Base-by-base conservation (phyloP, 768 basidiomycete species). In the Lactarius trivialis region DNA sequence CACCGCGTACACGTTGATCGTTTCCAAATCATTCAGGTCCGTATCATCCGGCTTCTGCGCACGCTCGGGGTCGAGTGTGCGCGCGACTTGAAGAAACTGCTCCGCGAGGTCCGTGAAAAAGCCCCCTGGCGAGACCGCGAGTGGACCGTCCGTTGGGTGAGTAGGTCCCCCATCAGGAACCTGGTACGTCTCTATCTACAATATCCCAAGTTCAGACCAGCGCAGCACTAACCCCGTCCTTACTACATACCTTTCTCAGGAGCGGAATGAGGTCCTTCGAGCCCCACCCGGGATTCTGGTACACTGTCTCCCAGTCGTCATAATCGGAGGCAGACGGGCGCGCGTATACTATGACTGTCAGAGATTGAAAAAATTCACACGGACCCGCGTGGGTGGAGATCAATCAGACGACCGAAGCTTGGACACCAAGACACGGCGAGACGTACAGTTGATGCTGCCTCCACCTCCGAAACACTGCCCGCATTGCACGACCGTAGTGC, bases 251-350 rank as follows among this genome's bases (percentile, higher is more conserved):
- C 77, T 86, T 85, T 65, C 75, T 80, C 32, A 85, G 63, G 17
- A 85, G 71, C 0, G 85, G 85, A 33, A 86, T 79, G 7, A 88
- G 66, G 33, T 81, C 74, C 59, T 76, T 74, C 0, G 82, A 81
- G 4, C 83, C 75, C 86, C 86, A 88, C 1, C 85, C 85, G 3
- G 77, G 71, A 68, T 86, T 85, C 3, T 75, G 76, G 32, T 81
- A 71, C 1, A 75, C 68, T 3, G 41, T 63, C 64, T 80, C 80
- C 85, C 85, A 86, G 56, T 48, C 45, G 14, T 88, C 83, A 53
- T 81, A 85, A 69, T 88, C 86, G 0, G 84, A 85, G 5, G 82
- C 80, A 8, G 82, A 72, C 12, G 82, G 79, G 26, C 86, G 79
- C 0, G 77, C 80, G 61, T 85, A 86, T 76, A 81, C 76, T 69